Conservation (phyloP, 2,329 filamentous ascomycete genomes). For the Chlorencoelia australis region DNA sequence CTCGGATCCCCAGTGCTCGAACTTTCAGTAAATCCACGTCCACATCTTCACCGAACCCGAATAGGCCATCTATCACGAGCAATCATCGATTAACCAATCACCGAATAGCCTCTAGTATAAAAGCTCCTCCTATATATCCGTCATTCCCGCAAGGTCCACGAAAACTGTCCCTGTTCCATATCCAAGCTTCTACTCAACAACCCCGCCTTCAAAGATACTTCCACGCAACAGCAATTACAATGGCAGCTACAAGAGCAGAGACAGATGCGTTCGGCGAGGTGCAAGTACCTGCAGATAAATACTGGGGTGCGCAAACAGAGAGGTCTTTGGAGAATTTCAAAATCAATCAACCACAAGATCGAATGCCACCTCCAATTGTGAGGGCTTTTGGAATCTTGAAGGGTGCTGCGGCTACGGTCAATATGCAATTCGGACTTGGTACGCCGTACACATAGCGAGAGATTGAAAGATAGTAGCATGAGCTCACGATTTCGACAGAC, state of each 20-base stretch:
- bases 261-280: constrained; percentile 97
- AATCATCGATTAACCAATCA: too few relatives aligned
- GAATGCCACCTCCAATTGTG: constrained; percentile 89
- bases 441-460: constrained; percentile 21
- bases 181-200: too few relatives aligned
- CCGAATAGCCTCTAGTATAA: too few relatives aligned
- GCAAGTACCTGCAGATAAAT: constrained; percentile 83
- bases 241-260: constrained; percentile 63
- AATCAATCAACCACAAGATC: constrained; percentile 98
- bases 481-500: constrained; percentile 42
- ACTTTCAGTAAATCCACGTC: too few relatives aligned
- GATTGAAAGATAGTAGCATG: constrained; percentile 4
- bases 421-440: constrained; percentile 90
- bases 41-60: too few relatives aligned
- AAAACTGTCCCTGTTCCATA: too few relatives aligned
- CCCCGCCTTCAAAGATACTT: constrained; percentile 21
- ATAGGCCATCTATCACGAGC: too few relatives aligned
- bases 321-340: constrained; percentile 94
- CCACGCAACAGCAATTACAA: constrained; percentile 24
- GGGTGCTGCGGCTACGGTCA: constrained; percentile 89
- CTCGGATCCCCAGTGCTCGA: too few relatives aligned
- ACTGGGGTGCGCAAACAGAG: constrained; percentile 98
- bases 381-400: constrained; percentile 95
- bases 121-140: too few relatives aligned
- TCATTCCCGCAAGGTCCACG: too few relatives aligned